Base-by-base conservation (phyloP, 2,329 filamentous ascomycete species). In the Cercospora citrullina region DNA sequence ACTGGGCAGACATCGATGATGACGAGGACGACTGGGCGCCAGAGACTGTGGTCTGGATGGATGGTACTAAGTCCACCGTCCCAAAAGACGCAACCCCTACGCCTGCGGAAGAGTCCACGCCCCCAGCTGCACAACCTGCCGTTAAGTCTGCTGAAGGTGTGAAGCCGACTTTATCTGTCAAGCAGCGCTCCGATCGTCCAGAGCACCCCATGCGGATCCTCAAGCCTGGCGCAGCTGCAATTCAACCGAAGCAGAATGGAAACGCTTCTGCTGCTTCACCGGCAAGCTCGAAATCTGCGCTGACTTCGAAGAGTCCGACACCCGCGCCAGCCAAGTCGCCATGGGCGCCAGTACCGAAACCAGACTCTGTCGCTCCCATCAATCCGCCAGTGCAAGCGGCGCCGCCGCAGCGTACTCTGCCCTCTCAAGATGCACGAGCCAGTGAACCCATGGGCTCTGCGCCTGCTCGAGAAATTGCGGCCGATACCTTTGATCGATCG, bases 1-100 rank as follows among this genome's bases (percentile, higher is more conserved):
- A 94, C 77, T 96, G 92, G 92, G 92, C 92, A 26, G 92, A 96
- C 76, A 94, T 94, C 68, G 92, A 95, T 69, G 92, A 95, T 67
- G 92, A 95, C 71, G 91, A 94, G 75, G 92, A 95, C 42, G 91
- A 94, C 75, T 94, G 92, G 91, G 90, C 89, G 14, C 92, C 92
- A 1, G 91, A 95, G 71, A 88, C 90, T 63, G 93, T 95, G 72
- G 91, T 91, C 68, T 96, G 92, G 92, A 91, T 91, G 76, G 92
- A 96, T 78, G 92, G 92, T 64, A 95, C 92, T 60, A 94, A 94
- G 79, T 91, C 91, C 36, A 91, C 89, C 5, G 83, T 94, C 16
- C 87, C 90, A 16, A 82, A 84, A 58, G 81, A 83, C 61, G 63
- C 71, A 31, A 66, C 71, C 36, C 65, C 69, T 21, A 28, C 69